Evolutionary conservation across 1,284 basidiomycete genomes (phyloP), one percentile per base, ranked within the genome.

Genomic region (Uromyces viciae-fabae): DNA sequence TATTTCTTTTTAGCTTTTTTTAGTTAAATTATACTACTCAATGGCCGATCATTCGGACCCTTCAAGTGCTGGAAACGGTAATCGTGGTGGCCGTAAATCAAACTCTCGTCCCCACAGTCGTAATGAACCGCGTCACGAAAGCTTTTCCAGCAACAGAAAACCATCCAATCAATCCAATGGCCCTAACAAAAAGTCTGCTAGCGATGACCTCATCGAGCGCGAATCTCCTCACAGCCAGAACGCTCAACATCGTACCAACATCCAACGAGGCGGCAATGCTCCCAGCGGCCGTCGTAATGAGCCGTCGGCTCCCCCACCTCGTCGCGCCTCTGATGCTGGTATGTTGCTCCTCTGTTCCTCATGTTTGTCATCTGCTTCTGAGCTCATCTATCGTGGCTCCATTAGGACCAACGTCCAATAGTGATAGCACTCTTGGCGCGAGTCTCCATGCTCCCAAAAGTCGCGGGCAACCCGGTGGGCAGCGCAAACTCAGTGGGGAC

Each of bases 101-200:
- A 75, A 80, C 56, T 80, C 77, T 38, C 77, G 77, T 19, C 77
- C 77, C 36, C 54, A 80, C n/a, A 80, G 77, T 52, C 77, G 77
- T 22, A 72, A 75, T 36, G 74, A 74, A 33, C 9, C 64, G n/a
- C 62, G 58, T 36, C 76, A n/a, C n/a, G 74, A 71, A n/a, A 72
- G 42, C 25, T 46, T 58, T 2, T 42, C 58, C 43, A 22, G 68
- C 42, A 56, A 75, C 49, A 81, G 68, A 40, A 80, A 62, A 38
- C 40, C 38, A 15, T 31, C 84, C 84, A 0, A 83, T 38, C 11
- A 19, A 36, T 60, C 33, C 43, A 68, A 58, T 46, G 69, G 71
- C 28, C 56, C 58, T 43, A 31, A 40, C 28, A n/a, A 40, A 31
- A 75, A 56, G 36, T 38, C 49, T 40, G 60, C 42, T 40, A 52